Base-by-base conservation (phyloP, 257 asterid genomes). In the Solanum paucissectum region DNA sequence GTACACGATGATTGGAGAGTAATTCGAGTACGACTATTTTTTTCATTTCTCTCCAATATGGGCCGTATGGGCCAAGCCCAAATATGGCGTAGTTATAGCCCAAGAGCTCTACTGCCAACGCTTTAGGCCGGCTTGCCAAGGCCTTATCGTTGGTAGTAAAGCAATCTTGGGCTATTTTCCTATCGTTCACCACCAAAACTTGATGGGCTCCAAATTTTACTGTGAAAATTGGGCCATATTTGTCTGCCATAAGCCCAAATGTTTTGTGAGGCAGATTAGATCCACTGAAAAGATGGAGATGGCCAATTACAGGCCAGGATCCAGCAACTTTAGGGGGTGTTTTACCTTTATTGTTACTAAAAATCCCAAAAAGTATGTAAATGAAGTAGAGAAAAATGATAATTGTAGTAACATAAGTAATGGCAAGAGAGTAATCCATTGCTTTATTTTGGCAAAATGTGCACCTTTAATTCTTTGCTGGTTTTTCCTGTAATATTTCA, bases 211-310 rank as follows among this genome's bases (percentile, higher is more conserved):
- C 92, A 0, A 90, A 88, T 32, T 85, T 60, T n/a, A 90, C 58
- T 11, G 60, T 87, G 88, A 91, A 91, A 1, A 83, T 64, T 23
- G 93, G 90, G 13, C 92, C 93, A 27, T 91, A 86, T 44, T 89
- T 89, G 23, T 91, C 90, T 0, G 91, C 93, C 82, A 91, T 9
- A 52, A 18, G 16, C 21, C 71, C 90, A n/a, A 91, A 68, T 4
- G 46, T 60, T 64, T 52, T 85, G 58, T 90, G 90, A 23, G 89
- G 89, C 14, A 74, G 91, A 25, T 74, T 46, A 12, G 84, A 27
- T 13, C 87, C 89, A 62, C 86, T 87, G 29, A 91, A 58, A 62
- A 87, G 90, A 87, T 86, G 91, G 32, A 91, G 91, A 73, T 90
- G 93, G 10, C 93, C 91, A 5, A 91, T 27, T 10, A 89, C 4